Evolutionary conservation across 169 alveolate species (phyloP), one percentile per base, ranked within the genome.

Genomic region (Plasmodium vinckei): DNA sequence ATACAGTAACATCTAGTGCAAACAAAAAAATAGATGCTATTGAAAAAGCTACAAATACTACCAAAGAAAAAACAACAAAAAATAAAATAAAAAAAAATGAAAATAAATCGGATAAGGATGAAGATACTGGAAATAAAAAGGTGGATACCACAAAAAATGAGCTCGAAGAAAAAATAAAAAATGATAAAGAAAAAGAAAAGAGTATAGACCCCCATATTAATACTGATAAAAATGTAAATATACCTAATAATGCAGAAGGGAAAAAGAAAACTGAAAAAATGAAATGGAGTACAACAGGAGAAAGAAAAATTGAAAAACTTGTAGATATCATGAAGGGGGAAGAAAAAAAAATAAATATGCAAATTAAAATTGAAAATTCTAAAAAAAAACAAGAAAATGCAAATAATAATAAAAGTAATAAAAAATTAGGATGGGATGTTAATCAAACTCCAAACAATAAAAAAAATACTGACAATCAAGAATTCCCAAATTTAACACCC

Each of bases 271-370:
- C 72, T 10, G 84, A 67, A 54, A 79, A 64, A 54, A 79, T 53
- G 84, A 79, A 79, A 27, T 79, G 79, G 82, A 65, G 72, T n/a
- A 79, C 56, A 67, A 61, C 82, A 12, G 82, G 60, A 25, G 82
- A 79, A 12, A 79, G 84, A 39, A 79, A 79, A 79, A 79, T 67
- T 17, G 89, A 79, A 17, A 79, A 64, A 56, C 60, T 67, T 27
- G 82, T 79, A 15, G 88, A 77, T 19, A 77, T 77, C 23, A 77
- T 77, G 88, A 77, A 77, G 51, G 88, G 77, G 9, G 88, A 77
- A 77, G 69, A 77, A 56, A 61, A 63, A 56, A 77, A 56, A 9
- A 21, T 77, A 63, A 77, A 77, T 25, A 77, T 77, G 88, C 23
- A 64, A 44, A 77, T 77, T 12, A 77, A 77, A 77, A 63, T 77